Base-by-base conservation (phyloP, 2,329 filamentous ascomycete genomes). In the Ophiostoma fasciatum region DNA sequence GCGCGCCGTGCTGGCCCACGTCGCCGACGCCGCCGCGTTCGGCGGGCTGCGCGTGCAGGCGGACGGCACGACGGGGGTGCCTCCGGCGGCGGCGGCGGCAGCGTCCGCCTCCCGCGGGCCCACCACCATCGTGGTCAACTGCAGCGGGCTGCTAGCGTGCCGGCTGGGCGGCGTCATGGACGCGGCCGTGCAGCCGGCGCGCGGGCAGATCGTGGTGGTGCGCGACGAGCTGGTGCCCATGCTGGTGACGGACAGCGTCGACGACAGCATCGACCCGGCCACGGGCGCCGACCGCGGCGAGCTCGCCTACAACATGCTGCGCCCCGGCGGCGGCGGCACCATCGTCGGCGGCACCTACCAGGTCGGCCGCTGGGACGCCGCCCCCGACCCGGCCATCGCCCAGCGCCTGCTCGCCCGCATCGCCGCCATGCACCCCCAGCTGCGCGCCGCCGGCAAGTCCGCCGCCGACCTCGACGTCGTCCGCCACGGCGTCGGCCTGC, bases 341-440 rank as follows among this genome's bases (percentile, higher is more conserved):
- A 67, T 94, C 28, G 61, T 94, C 3, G 87, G 85, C n/a, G 87
- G 87, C 3, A 88, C 78, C 31, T 82, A 92, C 49, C 77, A 85
- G 53, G 72, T 78, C 48, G 68, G 75, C 20, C 79, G 76, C 49
- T 93, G 83, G 83, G 81, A 90, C 46, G 69, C 74, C 26, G 68
- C 78, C 45, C 75, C 79, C 1, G 85, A 94, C 48, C 77, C 78
- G 0, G 83, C 82, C 50, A 64, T 84, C n/a, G 82, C 85, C 0
- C 58, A 69, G 36, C 68, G 85, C 11, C 93, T 94, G 52, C 90
- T 94, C 82, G 75, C 77, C 57, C 70, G 85, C n/a, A 66, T 68
- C 17, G 63, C 82, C 6, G 68, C 71, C 22, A 54, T 74, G 21
- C 71, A 73, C 49, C 82, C 82, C 0, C 61, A 66, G 37, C 60